Percentiles rank a stretch among this genome's conserved stretches.
These are phyloP conservation scores for Starmerella vitae DNA, from an alignment of 805 yeast genomes.

Conservation along the genomic window DNA sequence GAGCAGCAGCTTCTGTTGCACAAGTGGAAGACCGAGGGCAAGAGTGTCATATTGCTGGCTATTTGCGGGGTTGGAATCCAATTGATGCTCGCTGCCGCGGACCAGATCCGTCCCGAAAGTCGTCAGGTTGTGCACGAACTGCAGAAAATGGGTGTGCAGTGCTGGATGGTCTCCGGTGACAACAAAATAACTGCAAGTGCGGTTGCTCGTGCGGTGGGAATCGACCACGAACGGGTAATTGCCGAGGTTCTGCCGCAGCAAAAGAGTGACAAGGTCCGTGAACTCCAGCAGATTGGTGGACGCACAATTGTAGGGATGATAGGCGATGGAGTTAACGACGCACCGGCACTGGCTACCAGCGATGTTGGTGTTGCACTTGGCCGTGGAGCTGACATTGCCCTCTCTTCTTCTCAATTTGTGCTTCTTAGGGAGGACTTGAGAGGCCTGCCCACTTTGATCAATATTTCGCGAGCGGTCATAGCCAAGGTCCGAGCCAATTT, in stretches of 20 bases:
- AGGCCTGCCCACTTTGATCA: constrained; percentile 44
- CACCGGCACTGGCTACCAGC: constrained; percentile 63
- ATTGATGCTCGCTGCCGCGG: constrained; percentile 43
- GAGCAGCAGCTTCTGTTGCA: constrained; percentile 29
- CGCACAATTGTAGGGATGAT: constrained; percentile 53
- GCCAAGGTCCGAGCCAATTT: constrained; percentile 66
- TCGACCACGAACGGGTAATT: constrained; percentile 37
- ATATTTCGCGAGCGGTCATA: constrained; percentile 59
- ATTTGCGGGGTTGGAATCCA: constrained; percentile 25
- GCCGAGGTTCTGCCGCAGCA: constrained; percentile 65
- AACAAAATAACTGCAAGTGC: constrained; percentile 53
- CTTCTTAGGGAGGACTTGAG: constrained; percentile 38
- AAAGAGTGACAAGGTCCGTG: constrained; percentile 46
- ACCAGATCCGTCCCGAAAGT: constrained; percentile 41
- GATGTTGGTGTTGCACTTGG: constrained; percentile 70
- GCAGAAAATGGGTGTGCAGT: constrained; percentile 33
- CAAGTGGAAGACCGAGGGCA: constrained; percentile 49
- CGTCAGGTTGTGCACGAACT: constrained; percentile 35
- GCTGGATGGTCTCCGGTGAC: constrained; percentile 74
- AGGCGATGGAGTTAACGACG: constrained; percentile 76
- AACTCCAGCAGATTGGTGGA: constrained; percentile 37
- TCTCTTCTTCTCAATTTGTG: constrained; percentile 62
- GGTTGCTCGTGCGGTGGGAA: constrained; percentile 51
- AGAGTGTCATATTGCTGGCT: constrained; percentile 49
- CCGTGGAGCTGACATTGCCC: constrained; percentile 62